These are phyloP conservation scores for Phytophthora hibernalis DNA, from an alignment of 352 stramenopile genomes.

Conservation along the genomic window DNA sequence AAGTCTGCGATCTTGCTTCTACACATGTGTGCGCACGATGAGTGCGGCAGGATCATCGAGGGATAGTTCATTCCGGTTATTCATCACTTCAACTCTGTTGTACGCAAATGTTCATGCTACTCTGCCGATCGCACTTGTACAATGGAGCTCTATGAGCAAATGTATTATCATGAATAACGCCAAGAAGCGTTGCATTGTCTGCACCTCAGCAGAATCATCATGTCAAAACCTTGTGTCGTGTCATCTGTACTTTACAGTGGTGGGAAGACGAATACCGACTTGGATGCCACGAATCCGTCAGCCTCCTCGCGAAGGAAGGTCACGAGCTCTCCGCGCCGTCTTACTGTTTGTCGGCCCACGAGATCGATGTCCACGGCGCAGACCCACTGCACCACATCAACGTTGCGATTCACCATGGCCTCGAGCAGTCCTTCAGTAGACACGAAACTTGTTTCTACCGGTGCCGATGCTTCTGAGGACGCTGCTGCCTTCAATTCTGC, in stretches of 20 bases:
- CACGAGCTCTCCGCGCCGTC: slow-evolving; percentile 33
- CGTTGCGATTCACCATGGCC: slow-evolving; percentile 39
- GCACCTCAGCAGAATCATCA: slow-evolving; percentile 25
- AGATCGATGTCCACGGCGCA: slow-evolving; percentile 33
- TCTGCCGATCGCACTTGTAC: neutral
- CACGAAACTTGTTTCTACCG: slow-evolving; percentile 37
- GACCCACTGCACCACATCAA: slow-evolving; percentile 49
- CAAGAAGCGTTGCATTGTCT: slow-evolving; percentile 23
- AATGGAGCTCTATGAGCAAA: slow-evolving; percentile 9
- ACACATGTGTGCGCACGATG: too few species aligned
- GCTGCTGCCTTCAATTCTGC: neutral
- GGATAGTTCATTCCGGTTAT: neutral
- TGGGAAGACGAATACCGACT: slow-evolving; percentile 38
- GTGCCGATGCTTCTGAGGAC: neutral
- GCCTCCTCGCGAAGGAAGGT: slow-evolving; percentile 39
- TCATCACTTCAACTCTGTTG: neutral
- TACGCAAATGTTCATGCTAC: too few species aligned
- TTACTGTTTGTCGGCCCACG: slow-evolving; percentile 28
- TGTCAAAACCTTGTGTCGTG: slow-evolving; percentile 4
- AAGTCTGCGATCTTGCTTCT: too few species aligned
- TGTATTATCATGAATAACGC: slow-evolving; percentile 35
- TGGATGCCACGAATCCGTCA: slow-evolving; percentile 38
- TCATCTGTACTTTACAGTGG: slow-evolving; percentile 23
- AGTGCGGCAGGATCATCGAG: neutral
- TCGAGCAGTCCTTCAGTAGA: slow-evolving; percentile 36